These are phyloP conservation scores for Hexamita inflata DNA, from an alignment of 208 protist species.

Conservation along the genomic window DNA sequence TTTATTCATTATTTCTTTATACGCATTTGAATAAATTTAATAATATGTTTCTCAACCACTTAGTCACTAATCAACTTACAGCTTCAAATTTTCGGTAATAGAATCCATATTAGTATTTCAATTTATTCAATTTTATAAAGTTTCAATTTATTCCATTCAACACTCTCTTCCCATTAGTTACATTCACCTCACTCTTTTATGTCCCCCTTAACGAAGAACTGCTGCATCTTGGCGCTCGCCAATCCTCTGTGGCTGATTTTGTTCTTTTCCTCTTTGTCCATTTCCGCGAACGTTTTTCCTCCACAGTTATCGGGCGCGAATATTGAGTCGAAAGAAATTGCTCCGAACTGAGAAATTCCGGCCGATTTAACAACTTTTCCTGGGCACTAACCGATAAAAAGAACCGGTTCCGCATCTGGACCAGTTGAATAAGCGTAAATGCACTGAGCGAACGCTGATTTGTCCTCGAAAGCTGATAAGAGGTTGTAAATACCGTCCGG, in stretches of 20 bases:
- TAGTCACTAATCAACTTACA: too few relatives aligned
- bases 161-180: too few relatives aligned
- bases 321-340: neutral
- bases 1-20: too few relatives aligned
- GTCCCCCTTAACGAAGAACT: neutral
- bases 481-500: neutral
- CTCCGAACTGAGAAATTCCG: neutral
- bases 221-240: neutral
- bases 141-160: too few relatives aligned
- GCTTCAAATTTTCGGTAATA: too few relatives aligned
- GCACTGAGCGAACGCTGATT: neutral
- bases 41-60: too few relatives aligned
- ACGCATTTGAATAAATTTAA: too few relatives aligned
- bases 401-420: neutral
- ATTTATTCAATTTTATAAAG: too few relatives aligned
- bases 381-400: neutral
- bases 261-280: conserved; percentile 13
- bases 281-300: neutral
- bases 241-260: neutral
- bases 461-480: conserved; percentile 16
- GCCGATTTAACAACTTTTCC: neutral
- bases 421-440: neutral
- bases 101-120: too few relatives aligned
- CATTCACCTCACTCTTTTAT: neutral
- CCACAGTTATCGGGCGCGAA: neutral